A percentile compares a stretch with the other conserved stretches of the same genome.
Conservation (phyloP, 2,329 filamentous ascomycete species). For the Lecanicillium sp. region DNA sequence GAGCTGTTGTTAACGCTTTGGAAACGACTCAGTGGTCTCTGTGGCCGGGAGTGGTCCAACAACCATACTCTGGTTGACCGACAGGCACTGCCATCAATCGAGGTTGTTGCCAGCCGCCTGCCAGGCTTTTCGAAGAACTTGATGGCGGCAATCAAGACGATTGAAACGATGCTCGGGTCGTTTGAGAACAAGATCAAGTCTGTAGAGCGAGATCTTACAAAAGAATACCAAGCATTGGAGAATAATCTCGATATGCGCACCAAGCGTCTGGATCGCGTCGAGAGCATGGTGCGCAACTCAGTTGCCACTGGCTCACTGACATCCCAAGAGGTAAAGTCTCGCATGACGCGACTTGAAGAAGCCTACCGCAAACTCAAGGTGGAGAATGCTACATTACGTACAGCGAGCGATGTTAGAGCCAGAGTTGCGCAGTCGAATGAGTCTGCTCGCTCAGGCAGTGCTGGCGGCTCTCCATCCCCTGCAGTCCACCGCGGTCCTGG, state of each 20-base stretch:
- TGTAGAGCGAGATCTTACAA: constrained; percentile 84
- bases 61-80: constrained; percentile 84
- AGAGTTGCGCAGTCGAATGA: constrained; percentile 29
- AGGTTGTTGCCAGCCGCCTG: constrained; percentile 77
- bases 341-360: constrained; percentile 48
- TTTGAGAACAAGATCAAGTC: constrained; percentile 74
- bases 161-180: constrained; percentile 69
- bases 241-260: constrained; percentile 68
- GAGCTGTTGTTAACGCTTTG: constrained; percentile 80
- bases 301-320: constrained; percentile 41
- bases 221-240: constrained; percentile 83
- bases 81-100: constrained; percentile 70
- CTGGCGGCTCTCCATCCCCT: constrained; percentile 42
- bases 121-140: constrained; percentile 88
- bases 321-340: constrained; percentile 33
- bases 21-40: constrained; percentile 78
- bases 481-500: constrained; percentile 41
- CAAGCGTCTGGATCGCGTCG: constrained; percentile 81
- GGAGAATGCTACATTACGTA: constrained; percentile 61
- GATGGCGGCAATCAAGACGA: constrained; percentile 73
- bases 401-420: constrained; percentile 50
- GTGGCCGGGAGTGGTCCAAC: constrained; percentile 86
- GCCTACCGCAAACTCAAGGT: constrained; percentile 56
- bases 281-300: constrained; percentile 65
- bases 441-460: constrained; percentile 24